phyloP scores from a whole-genome alignment of 148 eudicot genomes.

The Agrostemma githago region DNA sequence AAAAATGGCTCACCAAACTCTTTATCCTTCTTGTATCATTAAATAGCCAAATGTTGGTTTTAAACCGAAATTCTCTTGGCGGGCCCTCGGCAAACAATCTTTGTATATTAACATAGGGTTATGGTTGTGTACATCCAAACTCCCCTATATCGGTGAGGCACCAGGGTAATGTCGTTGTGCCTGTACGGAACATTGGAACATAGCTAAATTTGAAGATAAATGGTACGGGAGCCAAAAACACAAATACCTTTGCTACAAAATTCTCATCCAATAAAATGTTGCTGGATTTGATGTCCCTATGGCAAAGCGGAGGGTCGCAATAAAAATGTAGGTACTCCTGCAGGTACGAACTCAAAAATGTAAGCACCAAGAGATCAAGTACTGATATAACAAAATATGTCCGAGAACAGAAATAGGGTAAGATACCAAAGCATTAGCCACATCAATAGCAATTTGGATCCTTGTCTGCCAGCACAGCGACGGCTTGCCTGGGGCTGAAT shows the following conservation, averaged over 20 bases:
- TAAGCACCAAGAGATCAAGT: slow-evolving; percentile 10
- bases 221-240: slow-evolving; percentile 5
- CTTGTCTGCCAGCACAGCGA: slow-evolving; percentile 81
- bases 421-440: slow-evolving; percentile 94
- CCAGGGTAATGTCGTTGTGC: background rate
- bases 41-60: too few species aligned
- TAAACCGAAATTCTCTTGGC: background rate
- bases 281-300: slow-evolving; percentile 95
- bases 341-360: slow-evolving; percentile 22
- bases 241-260: slow-evolving; percentile 73
- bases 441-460: slow-evolving; percentile 92
- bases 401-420: background rate
- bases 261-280: slow-evolving; percentile 82
- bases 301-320: slow-evolving; percentile 94
- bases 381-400: background rate
- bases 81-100: background rate
- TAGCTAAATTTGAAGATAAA: slow-evolving; percentile 1
- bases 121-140: background rate
- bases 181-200: background rate
- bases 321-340: slow-evolving; percentile 99
- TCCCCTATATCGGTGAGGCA: background rate
- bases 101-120: background rate
- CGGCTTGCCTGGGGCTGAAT: slow-evolving; percentile 55
- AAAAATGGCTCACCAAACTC: too few species aligned
- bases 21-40: background rate